Evolutionary conservation across 441 rosid genomes (phyloP).

Genomic region (Brassica hybrid): DNA sequence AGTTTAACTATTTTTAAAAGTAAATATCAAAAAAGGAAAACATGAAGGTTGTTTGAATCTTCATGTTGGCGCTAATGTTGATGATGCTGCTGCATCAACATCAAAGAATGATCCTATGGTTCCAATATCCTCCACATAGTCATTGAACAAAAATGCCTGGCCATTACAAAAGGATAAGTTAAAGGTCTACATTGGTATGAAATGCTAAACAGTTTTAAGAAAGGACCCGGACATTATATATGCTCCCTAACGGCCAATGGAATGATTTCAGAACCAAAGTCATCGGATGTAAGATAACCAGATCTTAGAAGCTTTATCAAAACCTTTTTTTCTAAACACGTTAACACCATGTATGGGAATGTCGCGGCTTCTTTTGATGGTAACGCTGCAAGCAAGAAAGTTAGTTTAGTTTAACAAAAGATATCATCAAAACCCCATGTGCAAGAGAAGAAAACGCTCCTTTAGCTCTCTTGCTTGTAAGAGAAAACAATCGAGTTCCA

Average conservation of each 20-base stretch:
- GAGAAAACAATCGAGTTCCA: slow-evolving; percentile 81
- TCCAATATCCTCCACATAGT: slow-evolving; percentile 57
- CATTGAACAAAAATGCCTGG: too few relatives aligned
- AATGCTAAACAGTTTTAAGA: background rate
- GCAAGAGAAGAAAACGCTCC: slow-evolving; percentile 18
- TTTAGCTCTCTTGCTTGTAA: slow-evolving; percentile 77
- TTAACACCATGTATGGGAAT: slow-evolving; percentile 84
- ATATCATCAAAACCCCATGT: slow-evolving; percentile 6
- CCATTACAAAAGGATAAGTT: too few relatives aligned
- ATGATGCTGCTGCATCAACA: background rate
- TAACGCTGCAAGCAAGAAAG: slow-evolving; percentile 28
- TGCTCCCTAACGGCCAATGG: slow-evolving; percentile 61
- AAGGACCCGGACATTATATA: slow-evolving; percentile 63
- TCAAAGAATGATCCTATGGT: slow-evolving; percentile 48
- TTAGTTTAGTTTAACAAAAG: too few relatives aligned
- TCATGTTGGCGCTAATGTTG: background rate
- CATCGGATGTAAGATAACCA: slow-evolving; percentile 72
- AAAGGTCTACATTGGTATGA: too few relatives aligned
- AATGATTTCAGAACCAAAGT: slow-evolving; percentile 86
- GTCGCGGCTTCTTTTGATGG: slow-evolving; percentile 57
- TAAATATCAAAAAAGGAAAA: background rate
- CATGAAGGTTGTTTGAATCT: too few relatives aligned
- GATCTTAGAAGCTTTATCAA: slow-evolving; percentile 38
- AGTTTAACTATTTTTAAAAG: too few relatives aligned
- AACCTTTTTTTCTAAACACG: slow-evolving; percentile 70